Evolutionary conservation across 164 flowering plant species (phyloP).

Genomic region (Nymphaea thermarum): DNA sequence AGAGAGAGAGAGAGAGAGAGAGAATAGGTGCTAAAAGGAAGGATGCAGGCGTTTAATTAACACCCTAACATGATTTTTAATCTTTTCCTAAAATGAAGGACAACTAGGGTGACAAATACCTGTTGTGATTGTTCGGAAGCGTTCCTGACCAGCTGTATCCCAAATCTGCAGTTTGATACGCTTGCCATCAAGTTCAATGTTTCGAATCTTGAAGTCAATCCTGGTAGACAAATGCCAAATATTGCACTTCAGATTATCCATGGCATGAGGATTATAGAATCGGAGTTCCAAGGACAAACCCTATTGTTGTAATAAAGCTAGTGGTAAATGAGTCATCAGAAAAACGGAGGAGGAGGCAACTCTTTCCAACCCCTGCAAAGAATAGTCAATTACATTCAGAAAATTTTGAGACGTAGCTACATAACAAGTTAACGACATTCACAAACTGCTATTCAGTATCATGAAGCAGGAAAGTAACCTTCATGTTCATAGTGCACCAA

Average conservation of each 20-base stretch:
- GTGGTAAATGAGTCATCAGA: conserved; percentile 58
- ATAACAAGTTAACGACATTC: too few relatives aligned
- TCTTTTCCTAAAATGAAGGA: background rate
- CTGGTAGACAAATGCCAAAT: conserved; percentile 12
- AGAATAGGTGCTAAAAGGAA: background rate
- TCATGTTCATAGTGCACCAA: too few relatives aligned
- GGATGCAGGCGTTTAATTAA: too few relatives aligned
- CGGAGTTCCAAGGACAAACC: conserved; percentile 19
- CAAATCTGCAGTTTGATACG: conserved; percentile 55
- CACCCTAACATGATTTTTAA: too few relatives aligned
- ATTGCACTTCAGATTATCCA: conserved; percentile 7
- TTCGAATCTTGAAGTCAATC: conserved; percentile 52
- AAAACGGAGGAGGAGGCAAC: conserved; percentile 51
- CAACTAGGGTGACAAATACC: conserved; percentile 12
- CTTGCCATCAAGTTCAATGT: conserved; percentile 54
- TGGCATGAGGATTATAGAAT: background rate
- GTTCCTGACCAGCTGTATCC: conserved; percentile 66
- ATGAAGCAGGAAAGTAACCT: too few relatives aligned
- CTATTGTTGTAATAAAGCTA: conserved; percentile 53
- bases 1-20: background rate
- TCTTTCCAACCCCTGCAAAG: conserved; percentile 54
- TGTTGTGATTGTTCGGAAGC: conserved; percentile 46
- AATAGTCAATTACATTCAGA: conserved; percentile 2
- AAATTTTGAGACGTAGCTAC: background rate
- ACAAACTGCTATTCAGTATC: too few relatives aligned